phyloP scores from a whole-genome alignment of 2,329 filamentous ascomycete species.

The Trichoderma gracile region DNA sequence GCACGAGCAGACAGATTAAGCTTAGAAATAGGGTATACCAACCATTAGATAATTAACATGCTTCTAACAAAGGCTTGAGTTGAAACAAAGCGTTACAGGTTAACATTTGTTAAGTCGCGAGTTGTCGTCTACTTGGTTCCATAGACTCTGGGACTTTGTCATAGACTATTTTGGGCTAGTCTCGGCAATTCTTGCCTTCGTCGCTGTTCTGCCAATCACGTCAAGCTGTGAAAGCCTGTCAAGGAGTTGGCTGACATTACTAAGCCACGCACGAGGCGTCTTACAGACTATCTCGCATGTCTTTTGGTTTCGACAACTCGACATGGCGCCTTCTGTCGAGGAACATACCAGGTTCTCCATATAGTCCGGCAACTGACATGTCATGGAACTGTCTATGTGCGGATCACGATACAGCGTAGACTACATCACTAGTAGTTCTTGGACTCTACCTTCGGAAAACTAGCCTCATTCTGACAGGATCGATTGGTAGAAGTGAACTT shows the following conservation, averaged over 20 bases:
- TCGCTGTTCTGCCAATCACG: background rate
- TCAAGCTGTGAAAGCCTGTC: background rate
- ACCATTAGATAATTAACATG: background rate
- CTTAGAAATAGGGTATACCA: background rate
- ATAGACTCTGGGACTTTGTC: background rate
- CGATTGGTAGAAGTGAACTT: too few species aligned
- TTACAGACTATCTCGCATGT: background rate
- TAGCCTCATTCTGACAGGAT: too few species aligned
- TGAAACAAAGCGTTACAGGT: background rate
- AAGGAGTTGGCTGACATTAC: background rate
- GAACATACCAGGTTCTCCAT: background rate
- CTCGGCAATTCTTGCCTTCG: constrained; percentile 6
- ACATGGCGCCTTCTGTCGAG: background rate
- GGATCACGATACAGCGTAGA: too few species aligned
- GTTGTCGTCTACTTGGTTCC: background rate
- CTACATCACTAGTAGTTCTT: too few species aligned
- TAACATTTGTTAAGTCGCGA: background rate
- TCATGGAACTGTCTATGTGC: too few species aligned
- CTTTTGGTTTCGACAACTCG: background rate
- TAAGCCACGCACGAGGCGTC: background rate
- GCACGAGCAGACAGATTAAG: background rate
- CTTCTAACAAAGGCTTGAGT: background rate
- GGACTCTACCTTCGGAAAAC: too few species aligned
- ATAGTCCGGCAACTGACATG: too few species aligned
- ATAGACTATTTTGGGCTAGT: background rate